A percentile compares a stretch with the other conserved stretches of the same genome.
Conservation (phyloP, 2,329 filamentous ascomycete genomes). For the Sporothrix euskadiensis region DNA sequence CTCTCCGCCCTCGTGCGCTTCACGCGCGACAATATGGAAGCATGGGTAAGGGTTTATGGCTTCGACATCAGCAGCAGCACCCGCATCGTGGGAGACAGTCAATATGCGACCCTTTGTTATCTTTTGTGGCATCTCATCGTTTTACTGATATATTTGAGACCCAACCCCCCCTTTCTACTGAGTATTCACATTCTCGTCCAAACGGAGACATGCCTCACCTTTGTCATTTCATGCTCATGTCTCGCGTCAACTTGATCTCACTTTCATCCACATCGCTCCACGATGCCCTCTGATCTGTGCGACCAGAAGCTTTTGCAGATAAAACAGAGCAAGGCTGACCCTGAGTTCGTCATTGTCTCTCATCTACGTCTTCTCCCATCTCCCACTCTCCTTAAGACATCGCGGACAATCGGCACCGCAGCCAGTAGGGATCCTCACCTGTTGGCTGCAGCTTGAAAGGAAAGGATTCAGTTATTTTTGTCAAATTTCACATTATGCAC, state of each 20-base stretch:
- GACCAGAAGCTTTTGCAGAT: neutral
- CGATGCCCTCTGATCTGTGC: neutral
- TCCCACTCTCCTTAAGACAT: neutral
- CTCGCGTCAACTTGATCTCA: neutral
- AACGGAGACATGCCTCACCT: neutral
- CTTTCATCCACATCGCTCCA: neutral
- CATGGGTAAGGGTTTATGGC: neutral
- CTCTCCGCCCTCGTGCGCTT: neutral
- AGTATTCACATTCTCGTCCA: neutral
- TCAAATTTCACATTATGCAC: neutral
- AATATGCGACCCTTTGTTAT: neutral
- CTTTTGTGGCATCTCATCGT: neutral
- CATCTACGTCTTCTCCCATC: neutral
- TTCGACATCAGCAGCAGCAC: neutral
- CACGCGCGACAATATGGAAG: neutral
- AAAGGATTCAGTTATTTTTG: neutral
- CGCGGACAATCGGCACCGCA: neutral
- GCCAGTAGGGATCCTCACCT: neutral
- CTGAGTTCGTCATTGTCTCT: neutral
- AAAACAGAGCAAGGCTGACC: neutral
- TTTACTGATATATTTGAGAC: neutral
- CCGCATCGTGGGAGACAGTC: neutral
- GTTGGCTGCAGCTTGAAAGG: neutral
- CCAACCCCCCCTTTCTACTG: neutral
- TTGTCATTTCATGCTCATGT: neutral